Evolutionary conservation across 1,284 basidiomycete genomes (phyloP), one percentile per base, ranked within the genome.

Genomic region (Austroboletus niveus): DNA sequence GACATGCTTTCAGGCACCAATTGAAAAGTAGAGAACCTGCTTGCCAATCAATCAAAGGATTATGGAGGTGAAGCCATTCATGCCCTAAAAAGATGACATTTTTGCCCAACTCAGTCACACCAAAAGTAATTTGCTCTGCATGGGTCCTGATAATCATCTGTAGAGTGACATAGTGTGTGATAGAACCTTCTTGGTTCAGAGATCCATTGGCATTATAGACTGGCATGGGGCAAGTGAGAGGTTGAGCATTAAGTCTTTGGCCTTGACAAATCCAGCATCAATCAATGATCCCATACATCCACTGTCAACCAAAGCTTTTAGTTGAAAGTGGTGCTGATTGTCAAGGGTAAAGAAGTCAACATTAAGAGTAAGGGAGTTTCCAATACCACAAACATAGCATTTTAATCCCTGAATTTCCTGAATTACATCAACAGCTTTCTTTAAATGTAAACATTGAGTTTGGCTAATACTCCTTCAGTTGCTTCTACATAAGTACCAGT

Each of bases 61-160:
- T 67, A 22, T 65, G 61, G 8, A 57, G 31, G 4, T 27, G 17
- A 2, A 67, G 38, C 64, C 61, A 67, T 20, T 62, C 54, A 29
- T 62, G 46, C 0, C 57, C 48, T 0, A 57, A 2, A 14, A 59
- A 52, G 4, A 57, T 5, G 0, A 48, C 44, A 24, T 22, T 45
- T 1, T 22, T 54, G 0, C 53, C 49, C 0, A 54, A 42, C 2
- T 55, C 6, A 0, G 49, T 55, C 0, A 59, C 42, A 0, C 49
- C 42, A 0, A 57, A 36, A 0, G 24, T 40, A 8, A 59, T 49
- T 0, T 12, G 8, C 10, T 58, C 45, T 0, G 5, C 5, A 9
- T 60, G 51, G 0, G 31, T 6, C 0, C 24, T 31, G 1, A 57
- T 45, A 0, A 9, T 3, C 24, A 58, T 15, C 0, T 17, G 22